A percentile compares a stretch with the other conserved stretches of the same genome.
Evolutionary conservation across 305 asterid species (phyloP).

Genomic region (Fraxinus floribunda): DNA sequence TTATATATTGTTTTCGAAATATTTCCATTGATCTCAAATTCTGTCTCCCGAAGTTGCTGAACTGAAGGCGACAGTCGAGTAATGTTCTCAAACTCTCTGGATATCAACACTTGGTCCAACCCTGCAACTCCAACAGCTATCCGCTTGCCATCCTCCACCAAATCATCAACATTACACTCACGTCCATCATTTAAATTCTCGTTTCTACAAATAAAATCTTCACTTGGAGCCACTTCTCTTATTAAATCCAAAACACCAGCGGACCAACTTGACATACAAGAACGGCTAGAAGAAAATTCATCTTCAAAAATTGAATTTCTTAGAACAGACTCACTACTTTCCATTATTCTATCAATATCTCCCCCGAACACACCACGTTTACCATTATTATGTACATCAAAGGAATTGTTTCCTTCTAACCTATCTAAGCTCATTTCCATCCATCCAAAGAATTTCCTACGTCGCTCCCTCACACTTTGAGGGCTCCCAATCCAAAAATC

Average conservation of each 20-base stretch:
- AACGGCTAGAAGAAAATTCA: slow-evolving; percentile 43
- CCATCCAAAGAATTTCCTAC: slow-evolving; percentile 57
- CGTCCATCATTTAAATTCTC: slow-evolving; percentile 25
- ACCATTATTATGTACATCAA: slow-evolving; percentile 14
- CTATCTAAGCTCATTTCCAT: slow-evolving; percentile 44
- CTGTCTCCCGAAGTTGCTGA: slow-evolving; percentile 29
- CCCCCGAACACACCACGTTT: slow-evolving; percentile 18
- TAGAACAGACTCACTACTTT: slow-evolving; percentile 51
- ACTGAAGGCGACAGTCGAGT: slow-evolving; percentile 26
- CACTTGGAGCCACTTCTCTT: slow-evolving; percentile 24
- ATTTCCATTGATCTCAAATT: slow-evolving; percentile 17
- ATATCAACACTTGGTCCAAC: slow-evolving; percentile 27
- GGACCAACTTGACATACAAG: slow-evolving; percentile 48
- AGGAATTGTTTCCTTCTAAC: slow-evolving; percentile 19
- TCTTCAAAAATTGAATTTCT: slow-evolving; percentile 45
- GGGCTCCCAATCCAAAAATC: slow-evolving; percentile 71
- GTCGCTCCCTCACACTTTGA: slow-evolving; percentile 66
- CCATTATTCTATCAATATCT: slow-evolving; percentile 44
- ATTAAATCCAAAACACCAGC: slow-evolving; percentile 35
- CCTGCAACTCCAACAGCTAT: slow-evolving; percentile 13
- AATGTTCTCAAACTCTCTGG: slow-evolving; percentile 27
- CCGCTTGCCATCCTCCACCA: neutral
- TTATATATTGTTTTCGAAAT: slow-evolving; percentile 32
- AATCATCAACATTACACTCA: slow-evolving; percentile 26
- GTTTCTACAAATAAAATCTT: neutral